Evolutionary conservation across 108 stramenopile species (phyloP).

Genomic region (Nitzschia sp.): DNA sequence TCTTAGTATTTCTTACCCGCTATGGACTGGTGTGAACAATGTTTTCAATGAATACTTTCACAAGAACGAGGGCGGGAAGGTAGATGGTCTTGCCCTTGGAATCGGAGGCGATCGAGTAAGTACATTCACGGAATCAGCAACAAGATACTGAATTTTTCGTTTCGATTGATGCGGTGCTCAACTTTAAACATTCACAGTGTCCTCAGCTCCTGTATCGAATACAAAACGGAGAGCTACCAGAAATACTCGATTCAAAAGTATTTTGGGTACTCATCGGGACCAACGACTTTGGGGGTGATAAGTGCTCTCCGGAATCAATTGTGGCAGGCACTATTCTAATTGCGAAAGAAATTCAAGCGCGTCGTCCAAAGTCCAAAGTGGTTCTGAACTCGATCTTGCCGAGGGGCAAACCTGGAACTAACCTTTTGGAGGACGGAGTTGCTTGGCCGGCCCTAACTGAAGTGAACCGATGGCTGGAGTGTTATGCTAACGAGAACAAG

Average conservation of each 20-base stretch:
- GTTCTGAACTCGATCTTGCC: slow-evolving; percentile 67
- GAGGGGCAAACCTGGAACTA: background rate
- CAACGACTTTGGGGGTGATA: slow-evolving; percentile 51
- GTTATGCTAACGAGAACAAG: slow-evolving; percentile 19
- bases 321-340: slow-evolving; percentile 56
- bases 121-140: no score
- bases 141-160: no score
- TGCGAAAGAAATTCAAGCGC: slow-evolving; percentile 45
- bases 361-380: slow-evolving; percentile 39
- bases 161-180: no score
- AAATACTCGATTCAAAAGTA: slow-evolving; percentile 53
- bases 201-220: slow-evolving; percentile 60
- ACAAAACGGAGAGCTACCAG: slow-evolving; percentile 57
- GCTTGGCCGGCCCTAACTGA: slow-evolving; percentile 6
- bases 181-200: slow-evolving; percentile 29
- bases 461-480: slow-evolving; percentile 36
- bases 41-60: slow-evolving; percentile 55
- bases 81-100: slow-evolving; percentile 28
- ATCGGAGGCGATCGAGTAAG: slow-evolving; percentile 48
- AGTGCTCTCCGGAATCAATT: slow-evolving; percentile 55
- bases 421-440: background rate
- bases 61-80: slow-evolving; percentile 41
- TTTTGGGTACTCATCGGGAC: slow-evolving; percentile 75
- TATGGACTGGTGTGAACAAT: slow-evolving; percentile 29
- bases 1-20: slow-evolving; percentile 1